Evolutionary conservation across 495 filamentous ascomycete genomes (phyloP).

Genomic region (Aspergillus olivimuriae): DNA sequence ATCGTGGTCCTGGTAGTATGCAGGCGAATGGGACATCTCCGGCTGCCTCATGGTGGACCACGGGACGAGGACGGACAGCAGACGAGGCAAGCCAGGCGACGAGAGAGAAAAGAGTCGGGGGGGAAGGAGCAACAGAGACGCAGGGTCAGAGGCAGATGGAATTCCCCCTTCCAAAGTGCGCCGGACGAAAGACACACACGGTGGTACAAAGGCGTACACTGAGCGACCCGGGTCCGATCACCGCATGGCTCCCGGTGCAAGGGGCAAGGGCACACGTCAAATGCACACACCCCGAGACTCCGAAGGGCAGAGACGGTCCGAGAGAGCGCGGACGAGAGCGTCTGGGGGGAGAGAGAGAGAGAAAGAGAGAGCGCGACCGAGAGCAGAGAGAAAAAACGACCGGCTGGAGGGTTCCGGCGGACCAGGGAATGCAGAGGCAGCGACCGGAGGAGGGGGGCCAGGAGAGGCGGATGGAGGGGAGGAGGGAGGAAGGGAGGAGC

Average conservation of each 20-base stretch:
- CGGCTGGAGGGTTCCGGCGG: conserved; percentile 8
- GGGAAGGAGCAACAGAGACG: conserved; percentile 10
- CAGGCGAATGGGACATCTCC: conserved; percentile 39
- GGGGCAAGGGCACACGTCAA: conserved; percentile 13
- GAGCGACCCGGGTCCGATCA: conserved; percentile 30
- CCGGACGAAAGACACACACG: conserved; percentile 16
- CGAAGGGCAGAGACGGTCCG: background rate
- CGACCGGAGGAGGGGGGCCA: conserved; percentile 6
- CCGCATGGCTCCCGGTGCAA: conserved; percentile 31
- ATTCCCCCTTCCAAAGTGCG: too few relatives aligned
- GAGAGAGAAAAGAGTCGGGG: conserved; percentile 11
- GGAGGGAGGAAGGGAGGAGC: conserved; percentile 11
- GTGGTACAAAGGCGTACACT: conserved; percentile 35
- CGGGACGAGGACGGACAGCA: too few relatives aligned
- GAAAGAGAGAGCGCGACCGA: background rate
- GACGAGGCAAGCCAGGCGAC: conserved; percentile 8
- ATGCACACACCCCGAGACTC: too few relatives aligned
- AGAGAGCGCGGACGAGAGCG: background rate
- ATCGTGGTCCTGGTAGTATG: conserved; percentile 30
- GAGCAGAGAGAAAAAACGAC: background rate
- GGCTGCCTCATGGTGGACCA: conserved; percentile 31
- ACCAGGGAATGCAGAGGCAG: conserved; percentile 6
- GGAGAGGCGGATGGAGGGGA: conserved; percentile 6
- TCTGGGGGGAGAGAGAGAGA: background rate
- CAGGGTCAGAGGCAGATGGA: too few relatives aligned